Percentiles rank a stretch among this genome's conserved stretches.
phyloP scores from a whole-genome alignment of 2,329 filamentous ascomycete species.

The Diaporthe amygdali region DNA sequence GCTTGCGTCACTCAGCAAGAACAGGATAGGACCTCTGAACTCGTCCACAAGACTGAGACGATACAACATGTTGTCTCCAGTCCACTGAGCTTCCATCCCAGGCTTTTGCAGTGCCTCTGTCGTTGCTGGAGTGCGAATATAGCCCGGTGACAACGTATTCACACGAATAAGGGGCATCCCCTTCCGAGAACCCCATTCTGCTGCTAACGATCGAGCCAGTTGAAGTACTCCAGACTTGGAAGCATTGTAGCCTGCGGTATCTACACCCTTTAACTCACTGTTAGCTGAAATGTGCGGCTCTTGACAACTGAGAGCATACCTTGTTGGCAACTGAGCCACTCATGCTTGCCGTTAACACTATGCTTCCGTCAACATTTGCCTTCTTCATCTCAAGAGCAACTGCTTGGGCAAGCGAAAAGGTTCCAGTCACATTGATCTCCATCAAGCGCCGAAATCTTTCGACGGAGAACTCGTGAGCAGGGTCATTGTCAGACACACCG shows the following conservation, averaged over 20 bases:
- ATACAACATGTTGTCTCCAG: conserved; percentile 57
- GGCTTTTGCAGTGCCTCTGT: conserved; percentile 50
- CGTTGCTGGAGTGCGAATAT: conserved; percentile 54
- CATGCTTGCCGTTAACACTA: conserved; percentile 57
- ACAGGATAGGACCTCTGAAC: conserved; percentile 61
- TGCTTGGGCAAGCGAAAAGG: conserved; percentile 72
- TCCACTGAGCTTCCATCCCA: conserved; percentile 55
- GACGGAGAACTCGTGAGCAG: conserved; percentile 50
- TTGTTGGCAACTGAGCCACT: conserved; percentile 54
- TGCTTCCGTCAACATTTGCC: conserved; percentile 47
- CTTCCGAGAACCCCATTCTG: conserved; percentile 53
- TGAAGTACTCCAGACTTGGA: conserved; percentile 67
- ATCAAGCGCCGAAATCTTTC: conserved; percentile 72
- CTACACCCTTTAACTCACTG: no score
- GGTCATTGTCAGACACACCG: conserved; percentile 53
- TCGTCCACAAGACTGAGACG: conserved; percentile 60
- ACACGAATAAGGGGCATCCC: conserved; percentile 66
- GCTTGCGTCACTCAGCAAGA: conserved; percentile 61
- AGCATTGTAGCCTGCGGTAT: conserved; percentile 68
- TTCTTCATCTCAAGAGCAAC: conserved; percentile 62
- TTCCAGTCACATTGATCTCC: conserved; percentile 73
- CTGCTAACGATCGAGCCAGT: conserved; percentile 63
- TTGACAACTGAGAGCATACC: no score
- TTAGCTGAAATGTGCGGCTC: no score
- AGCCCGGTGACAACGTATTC: conserved; percentile 69